Percentiles rank a stretch among this genome's conserved stretches.
These are phyloP conservation scores for Dothistroma pini DNA, from an alignment of 2,329 filamentous ascomycete genomes.

Conservation along the genomic window DNA sequence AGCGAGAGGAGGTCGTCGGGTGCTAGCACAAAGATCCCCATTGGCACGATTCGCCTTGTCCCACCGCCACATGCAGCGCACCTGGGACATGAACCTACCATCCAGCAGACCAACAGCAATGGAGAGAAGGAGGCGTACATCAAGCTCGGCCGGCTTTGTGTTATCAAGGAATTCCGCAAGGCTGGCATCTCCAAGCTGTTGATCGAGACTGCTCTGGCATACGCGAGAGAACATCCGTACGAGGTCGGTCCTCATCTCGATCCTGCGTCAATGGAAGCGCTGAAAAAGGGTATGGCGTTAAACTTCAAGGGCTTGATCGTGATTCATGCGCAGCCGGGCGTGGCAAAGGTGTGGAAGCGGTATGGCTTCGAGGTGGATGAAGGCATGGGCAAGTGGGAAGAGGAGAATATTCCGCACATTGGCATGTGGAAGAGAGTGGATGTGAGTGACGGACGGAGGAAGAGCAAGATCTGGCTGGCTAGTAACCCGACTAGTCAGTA, in stretches of 20 bases:
- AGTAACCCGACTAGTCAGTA: constrained; percentile 9
- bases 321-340: constrained; percentile 70
- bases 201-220: constrained; percentile 64
- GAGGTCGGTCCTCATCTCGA: constrained; percentile 39
- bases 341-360: constrained; percentile 62
- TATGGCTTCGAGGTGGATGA: constrained; percentile 73
- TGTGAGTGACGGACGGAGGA: constrained; percentile 28
- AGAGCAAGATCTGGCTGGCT: constrained; percentile 25
- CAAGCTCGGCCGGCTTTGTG: constrained; percentile 75
- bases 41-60: constrained; percentile 75
- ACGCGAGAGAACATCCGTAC: constrained; percentile 59
- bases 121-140: constrained; percentile 65
- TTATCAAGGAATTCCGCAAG: constrained; percentile 48
- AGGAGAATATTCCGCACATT: constrained; percentile 80
- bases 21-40: constrained; percentile 50
- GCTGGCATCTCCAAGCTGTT: constrained; percentile 62
- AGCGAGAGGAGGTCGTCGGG: constrained; percentile 37
- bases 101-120: constrained; percentile 42
- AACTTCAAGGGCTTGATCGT: constrained; percentile 73
- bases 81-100: constrained; percentile 43
- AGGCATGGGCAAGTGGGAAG: constrained; percentile 70
- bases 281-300: constrained; percentile 35
- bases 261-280: constrained; percentile 33
- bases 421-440: constrained; percentile 68
- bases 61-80: constrained; percentile 65